Base-by-base conservation (phyloP, 345 rosid genomes). In the Zanthoxylum bungeanum region DNA sequence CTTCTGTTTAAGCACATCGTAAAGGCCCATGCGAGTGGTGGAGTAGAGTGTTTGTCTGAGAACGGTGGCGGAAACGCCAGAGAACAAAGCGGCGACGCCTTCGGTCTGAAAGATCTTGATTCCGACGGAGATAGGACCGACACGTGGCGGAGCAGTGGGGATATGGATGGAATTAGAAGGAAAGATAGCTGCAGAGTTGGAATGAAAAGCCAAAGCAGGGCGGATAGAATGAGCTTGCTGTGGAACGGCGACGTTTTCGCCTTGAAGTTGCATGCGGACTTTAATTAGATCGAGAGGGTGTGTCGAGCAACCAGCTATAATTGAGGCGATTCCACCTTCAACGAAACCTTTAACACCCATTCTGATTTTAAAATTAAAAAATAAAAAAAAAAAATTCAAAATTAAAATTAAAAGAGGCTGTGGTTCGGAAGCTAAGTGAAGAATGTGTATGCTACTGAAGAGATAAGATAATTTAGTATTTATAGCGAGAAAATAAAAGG, bases 21-120 rank as follows among this genome's bases (percentile, higher is more conserved):
- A 93, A 16, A 93, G 89, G 6, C 98, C 98, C 98, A 93, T 93
- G 9, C 97, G 88, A 9, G 97, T 93, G 73, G 98, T 85, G 52
- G 97, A 91, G 72, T 91, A 91, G 7, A 91, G 89, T 4, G 89
- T 78, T 72, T 91, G 97, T 0, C 97, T 89, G 81, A 89, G 90
- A 16, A 89, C 83, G 31, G 97, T 87, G 28, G 94, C 94, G 60
- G 97, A 91, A n/a, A 91, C 91, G 55, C 94, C 92, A 64, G 89
- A 81, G 85, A 82, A 89, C 31, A 91, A 75, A 11, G 88, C 92
- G n/a, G 82, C 68, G 0, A 78, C 73, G 31, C 94, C 97, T 79
- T 89, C 83, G 22, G 80, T 9, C 50, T 78, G 86, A 77, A 92
- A n/a, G 74, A 91, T 89, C 5, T 76, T 78, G 66, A 81, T 12